Conservation (phyloP, 805 yeast species). For the Millerago galiae region DNA sequence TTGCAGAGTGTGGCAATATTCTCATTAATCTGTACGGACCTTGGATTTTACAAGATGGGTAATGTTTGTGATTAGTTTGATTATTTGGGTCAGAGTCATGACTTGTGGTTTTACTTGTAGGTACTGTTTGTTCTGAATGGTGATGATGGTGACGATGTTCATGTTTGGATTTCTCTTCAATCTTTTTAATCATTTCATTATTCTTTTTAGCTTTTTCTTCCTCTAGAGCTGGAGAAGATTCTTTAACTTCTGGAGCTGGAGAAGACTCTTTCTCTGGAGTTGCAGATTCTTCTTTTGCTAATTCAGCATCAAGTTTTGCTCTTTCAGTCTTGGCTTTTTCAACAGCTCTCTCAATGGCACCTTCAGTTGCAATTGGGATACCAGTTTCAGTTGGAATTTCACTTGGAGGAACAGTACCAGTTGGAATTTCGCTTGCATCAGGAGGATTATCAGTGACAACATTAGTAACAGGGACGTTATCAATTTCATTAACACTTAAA, state of each 20-base stretch:
- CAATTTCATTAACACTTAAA: conserved; percentile 17
- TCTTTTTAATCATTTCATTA: conserved; percentile 4
- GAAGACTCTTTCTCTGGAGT: too few relatives aligned
- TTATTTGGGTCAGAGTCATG: not conserved
- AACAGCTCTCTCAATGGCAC: not conserved
- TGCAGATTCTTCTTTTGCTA: not conserved
- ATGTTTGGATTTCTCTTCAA: conserved; percentile 2
- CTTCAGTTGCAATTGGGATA: conserved; percentile 2
- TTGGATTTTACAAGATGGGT: conserved; percentile 32
- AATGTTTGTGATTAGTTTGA: not conserved
- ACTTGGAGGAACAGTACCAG: not conserved
- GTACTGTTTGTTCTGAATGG: not conserved
- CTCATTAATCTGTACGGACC: conserved; percentile 83
- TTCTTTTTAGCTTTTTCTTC: not conserved
- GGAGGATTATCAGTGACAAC: conserved; percentile 2
- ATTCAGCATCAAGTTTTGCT: not conserved
- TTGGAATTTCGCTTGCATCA: not conserved
- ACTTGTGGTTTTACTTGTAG: not conserved
- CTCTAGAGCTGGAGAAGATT: not conserved
- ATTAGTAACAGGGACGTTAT: not conserved
- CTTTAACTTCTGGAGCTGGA: not conserved
- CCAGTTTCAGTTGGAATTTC: not conserved
- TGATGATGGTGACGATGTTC: not conserved
- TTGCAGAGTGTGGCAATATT: conserved; percentile 73
- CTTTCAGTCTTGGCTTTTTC: not conserved